Base-by-base conservation (phyloP, 768 basidiomycete genomes). In the Dioszegia crocea region DNA sequence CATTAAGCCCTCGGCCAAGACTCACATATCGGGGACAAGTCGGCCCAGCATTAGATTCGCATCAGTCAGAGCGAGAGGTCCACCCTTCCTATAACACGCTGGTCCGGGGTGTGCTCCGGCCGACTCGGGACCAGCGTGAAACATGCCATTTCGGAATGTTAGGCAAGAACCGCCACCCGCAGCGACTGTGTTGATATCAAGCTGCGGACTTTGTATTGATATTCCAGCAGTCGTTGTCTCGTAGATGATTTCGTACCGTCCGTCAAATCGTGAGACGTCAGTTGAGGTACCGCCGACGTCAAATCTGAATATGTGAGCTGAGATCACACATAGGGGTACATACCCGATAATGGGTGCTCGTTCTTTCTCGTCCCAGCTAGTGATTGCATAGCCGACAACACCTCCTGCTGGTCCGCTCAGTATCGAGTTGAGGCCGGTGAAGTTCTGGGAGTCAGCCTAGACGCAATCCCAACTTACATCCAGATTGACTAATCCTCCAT, bases 201-300 rank as follows among this genome's bases (percentile, higher is more conserved):
- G 83, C 66, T 94, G 91, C 0, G 92, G 90, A 0, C 87, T 88
- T 71, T 93, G 90, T 51, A 97, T 89, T 0, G 88, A 88, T 19
- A 96, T 87, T 0, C 92, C 91, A 0, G 93, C 93, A 0, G 93
- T 97, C 0, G 92, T 94, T 0, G 93, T 92, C 75, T 97, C 93
- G 69, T 91, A 94, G 3, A 92, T 89, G 19, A 90, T 82, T 74
- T 96, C 91, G 73, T 91, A 96, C 27, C 87, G 81, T 0, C 91
- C 93, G 21, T 87, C 87, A 71, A 87, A 96, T 27, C 93, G 84
- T 6, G 91, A 94, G 2, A 94, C 92, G 70, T 97, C 92, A 0
- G 93, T 94, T 0, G 88, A 90, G 0, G 93, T 97, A 14, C 92
- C 92, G 3, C 92, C 91, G n/a, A 93, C 88, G 63, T 93, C 91